phyloP scores from a whole-genome alignment of 1,284 basidiomycete species.

The Trichosporon ovoides region DNA sequence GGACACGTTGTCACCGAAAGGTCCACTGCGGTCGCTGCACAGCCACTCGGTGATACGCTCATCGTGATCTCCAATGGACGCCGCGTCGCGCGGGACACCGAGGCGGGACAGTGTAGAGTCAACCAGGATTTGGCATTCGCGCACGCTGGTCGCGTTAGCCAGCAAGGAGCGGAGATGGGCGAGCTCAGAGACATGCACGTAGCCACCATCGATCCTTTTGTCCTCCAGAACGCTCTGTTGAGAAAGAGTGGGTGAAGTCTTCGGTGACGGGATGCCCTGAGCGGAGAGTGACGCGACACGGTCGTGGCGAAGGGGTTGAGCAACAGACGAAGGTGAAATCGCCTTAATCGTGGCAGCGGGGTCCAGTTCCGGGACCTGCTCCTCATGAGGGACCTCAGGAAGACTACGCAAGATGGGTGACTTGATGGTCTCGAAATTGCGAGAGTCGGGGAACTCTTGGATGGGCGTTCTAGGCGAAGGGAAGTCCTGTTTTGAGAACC shows the following conservation, averaged over 20 bases:
- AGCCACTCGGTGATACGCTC: conserved; percentile 38
- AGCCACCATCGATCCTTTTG: conserved; percentile 3
- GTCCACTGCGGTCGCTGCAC: conserved; percentile 18
- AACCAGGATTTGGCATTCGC: conserved; percentile 76
- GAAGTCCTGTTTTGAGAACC: conserved; percentile 2
- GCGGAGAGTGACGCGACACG: conserved; percentile 6
- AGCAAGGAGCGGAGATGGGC: conserved; percentile 65
- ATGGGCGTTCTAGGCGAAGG: background rate
- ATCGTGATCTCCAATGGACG: conserved; percentile 19
- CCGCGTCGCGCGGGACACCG: conserved; percentile 46
- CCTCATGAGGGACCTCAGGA: background rate
- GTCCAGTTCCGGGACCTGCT: background rate
- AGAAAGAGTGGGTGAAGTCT: background rate
- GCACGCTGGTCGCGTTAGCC: conserved; percentile 64
- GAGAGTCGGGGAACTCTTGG: background rate
- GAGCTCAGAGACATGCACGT: conserved; percentile 46
- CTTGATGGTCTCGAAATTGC: background rate
- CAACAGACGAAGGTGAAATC: background rate
- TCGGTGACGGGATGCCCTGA: background rate
- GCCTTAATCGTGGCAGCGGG: conserved; percentile 1
- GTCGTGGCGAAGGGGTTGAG: conserved; percentile 8
- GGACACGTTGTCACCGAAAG: background rate
- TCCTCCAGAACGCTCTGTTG: background rate
- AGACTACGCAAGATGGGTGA: background rate
- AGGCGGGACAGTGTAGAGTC: conserved; percentile 70